Evolutionary conservation across 441 rosid species (phyloP).

Genomic region (Erodium trifolium): DNA sequence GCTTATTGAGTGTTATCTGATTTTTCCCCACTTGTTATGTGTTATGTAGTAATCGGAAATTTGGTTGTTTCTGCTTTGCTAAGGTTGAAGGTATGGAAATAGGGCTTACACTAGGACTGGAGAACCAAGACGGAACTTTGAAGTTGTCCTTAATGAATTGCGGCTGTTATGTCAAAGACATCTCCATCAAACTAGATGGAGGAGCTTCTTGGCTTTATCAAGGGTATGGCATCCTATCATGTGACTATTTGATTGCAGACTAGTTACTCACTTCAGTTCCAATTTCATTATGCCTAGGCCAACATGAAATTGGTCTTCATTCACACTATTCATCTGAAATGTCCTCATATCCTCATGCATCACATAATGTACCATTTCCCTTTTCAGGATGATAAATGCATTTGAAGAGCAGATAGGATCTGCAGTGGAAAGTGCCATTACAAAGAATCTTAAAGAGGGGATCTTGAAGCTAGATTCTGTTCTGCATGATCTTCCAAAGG

Average conservation of each 20-base stretch:
- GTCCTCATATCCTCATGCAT: background rate
- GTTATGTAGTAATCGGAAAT: background rate
- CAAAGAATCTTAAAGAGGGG: slow-evolving; percentile 46
- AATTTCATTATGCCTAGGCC: background rate
- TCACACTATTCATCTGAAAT: background rate
- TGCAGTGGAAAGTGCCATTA: slow-evolving; percentile 48
- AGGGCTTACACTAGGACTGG: slow-evolving; percentile 29
- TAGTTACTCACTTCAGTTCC: background rate
- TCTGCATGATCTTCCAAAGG: slow-evolving; percentile 63
- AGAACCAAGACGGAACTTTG: slow-evolving; percentile 42
- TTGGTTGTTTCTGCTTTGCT: slow-evolving; percentile 31
- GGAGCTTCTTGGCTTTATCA: slow-evolving; percentile 89
- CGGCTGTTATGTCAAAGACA: slow-evolving; percentile 46
- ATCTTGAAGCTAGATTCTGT: slow-evolving; percentile 49
- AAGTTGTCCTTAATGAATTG: slow-evolving; percentile 39
- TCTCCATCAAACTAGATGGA: slow-evolving; percentile 53
- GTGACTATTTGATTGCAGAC: background rate
- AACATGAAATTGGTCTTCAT: background rate
- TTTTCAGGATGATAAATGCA: slow-evolving; percentile 57
- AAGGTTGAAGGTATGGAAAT: slow-evolving; percentile 66
- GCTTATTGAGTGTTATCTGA: background rate
- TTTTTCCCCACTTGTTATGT: background rate
- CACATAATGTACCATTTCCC: background rate
- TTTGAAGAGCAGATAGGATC: slow-evolving; percentile 49
- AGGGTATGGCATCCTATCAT: slow-evolving; percentile 37